phyloP scores from a whole-genome alignment of 139 green algal species.

The Ettlia oleoabundans region DNA sequence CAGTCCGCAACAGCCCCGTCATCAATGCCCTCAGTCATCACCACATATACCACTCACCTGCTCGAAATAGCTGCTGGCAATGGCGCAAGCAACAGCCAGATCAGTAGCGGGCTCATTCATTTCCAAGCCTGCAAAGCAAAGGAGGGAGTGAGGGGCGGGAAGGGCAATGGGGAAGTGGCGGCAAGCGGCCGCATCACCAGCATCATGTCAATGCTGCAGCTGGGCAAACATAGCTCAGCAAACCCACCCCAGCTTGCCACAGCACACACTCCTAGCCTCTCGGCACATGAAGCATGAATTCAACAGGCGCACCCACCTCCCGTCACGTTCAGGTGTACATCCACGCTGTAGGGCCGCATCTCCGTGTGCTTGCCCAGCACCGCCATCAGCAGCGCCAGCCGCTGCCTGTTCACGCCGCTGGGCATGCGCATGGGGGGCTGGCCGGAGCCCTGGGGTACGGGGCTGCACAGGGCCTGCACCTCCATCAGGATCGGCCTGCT shows the following conservation, averaged over 20 bases:
- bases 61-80: constrained; percentile 66
- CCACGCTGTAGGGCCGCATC: constrained; percentile 50
- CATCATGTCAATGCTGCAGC: too few relatives aligned
- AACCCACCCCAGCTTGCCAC: too few relatives aligned
- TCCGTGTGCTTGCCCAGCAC: constrained; percentile 70
- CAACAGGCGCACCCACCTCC: constrained; percentile 48
- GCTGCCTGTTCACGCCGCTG: constrained; percentile 65
- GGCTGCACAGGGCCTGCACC: constrained; percentile 84
- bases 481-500: constrained; percentile 86
- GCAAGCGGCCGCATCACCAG: too few relatives aligned
- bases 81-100: constrained; percentile 72
- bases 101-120: constrained; percentile 75
- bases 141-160: too few relatives aligned
- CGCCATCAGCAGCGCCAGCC: constrained; percentile 79
- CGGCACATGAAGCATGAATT: background rate
- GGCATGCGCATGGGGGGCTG: constrained; percentile 49
- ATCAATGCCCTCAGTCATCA: too few relatives aligned
- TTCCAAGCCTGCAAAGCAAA: constrained; percentile 35
- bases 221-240: too few relatives aligned
- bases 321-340: constrained; percentile 82
- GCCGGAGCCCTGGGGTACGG: constrained; percentile 10
- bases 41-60: constrained; percentile 47
- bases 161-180: too few relatives aligned
- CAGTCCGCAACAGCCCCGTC: too few relatives aligned
- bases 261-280: too few relatives aligned